These are phyloP conservation scores for Blastobotrys petasosporus DNA, from an alignment of 1,139 yeast species.

Conservation along the genomic window DNA sequence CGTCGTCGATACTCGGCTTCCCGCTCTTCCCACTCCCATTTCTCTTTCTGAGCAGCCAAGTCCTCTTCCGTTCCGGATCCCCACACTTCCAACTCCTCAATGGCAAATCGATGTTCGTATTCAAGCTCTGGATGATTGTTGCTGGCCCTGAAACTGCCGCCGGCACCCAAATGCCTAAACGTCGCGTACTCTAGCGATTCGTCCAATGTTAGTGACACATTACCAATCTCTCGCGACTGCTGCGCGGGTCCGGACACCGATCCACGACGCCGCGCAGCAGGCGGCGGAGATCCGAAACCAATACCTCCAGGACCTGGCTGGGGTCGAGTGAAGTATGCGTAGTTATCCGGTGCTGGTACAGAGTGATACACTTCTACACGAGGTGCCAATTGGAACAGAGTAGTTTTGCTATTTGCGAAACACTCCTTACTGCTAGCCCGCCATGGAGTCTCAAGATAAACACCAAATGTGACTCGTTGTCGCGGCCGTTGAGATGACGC, in stretches of 20 bases:
- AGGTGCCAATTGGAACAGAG: slow-evolving; percentile 62
- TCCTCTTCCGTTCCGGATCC: slow-evolving; percentile 80
- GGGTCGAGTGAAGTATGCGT: slow-evolving; percentile 33
- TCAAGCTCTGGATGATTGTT: slow-evolving; percentile 30
- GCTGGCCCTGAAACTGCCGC: slow-evolving; percentile 41
- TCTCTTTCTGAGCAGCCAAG: slow-evolving; percentile 64
- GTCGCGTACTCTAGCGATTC: slow-evolving; percentile 72
- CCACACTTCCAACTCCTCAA: slow-evolving; percentile 83
- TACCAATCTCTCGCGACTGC: slow-evolving; percentile 40
- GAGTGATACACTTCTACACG: slow-evolving; percentile 51
- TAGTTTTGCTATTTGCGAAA: slow-evolving; percentile 57
- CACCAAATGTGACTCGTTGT: slow-evolving; percentile 49
- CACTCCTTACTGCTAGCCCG: slow-evolving; percentile 59
- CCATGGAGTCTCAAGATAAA: slow-evolving; percentile 70
- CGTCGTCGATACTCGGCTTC: slow-evolving; percentile 76
- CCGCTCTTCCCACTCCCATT: slow-evolving; percentile 88
- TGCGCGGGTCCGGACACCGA: slow-evolving; percentile 12
- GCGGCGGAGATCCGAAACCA: slow-evolving; percentile 61
- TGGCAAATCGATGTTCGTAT: slow-evolving; percentile 65
- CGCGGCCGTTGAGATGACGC: slow-evolving; percentile 8
- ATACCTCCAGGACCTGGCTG: slow-evolving; percentile 52
- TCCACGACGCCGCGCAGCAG: slow-evolving; percentile 18
- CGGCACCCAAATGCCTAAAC: slow-evolving; percentile 60
- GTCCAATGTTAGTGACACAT: slow-evolving; percentile 73
- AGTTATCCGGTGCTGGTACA: slow-evolving; percentile 24